phyloP scores from a whole-genome alignment of 2,329 filamentous ascomycete genomes.

The Neonectria faginata region DNA sequence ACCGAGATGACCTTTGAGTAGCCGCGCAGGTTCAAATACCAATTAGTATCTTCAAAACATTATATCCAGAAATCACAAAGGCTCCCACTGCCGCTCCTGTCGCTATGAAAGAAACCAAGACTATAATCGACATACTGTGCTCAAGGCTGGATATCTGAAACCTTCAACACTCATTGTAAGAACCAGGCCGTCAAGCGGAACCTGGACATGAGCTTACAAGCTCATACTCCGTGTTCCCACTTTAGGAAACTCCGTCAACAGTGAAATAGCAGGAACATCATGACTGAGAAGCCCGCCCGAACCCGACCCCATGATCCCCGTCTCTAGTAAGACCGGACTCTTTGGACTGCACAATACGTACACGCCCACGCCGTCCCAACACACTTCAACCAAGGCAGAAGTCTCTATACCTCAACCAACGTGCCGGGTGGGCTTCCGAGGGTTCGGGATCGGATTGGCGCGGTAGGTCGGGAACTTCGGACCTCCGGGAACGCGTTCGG shows the following conservation, averaged over 20 bases:
- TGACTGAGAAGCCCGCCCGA: neutral
- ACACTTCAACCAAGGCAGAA: neutral
- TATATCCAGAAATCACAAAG: neutral
- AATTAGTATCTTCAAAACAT: neutral
- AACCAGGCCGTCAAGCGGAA: too few species aligned
- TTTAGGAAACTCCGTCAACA: neutral
- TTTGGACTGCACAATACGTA: slow-evolving; percentile 5
- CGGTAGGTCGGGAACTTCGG: slow-evolving; percentile 50
- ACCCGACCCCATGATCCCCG: neutral
- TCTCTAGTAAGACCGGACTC: neutral
- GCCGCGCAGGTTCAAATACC: neutral
- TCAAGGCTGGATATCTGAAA: neutral
- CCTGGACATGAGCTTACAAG: neutral
- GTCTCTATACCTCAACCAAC: neutral
- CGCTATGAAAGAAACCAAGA: neutral
- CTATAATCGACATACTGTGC: neutral
- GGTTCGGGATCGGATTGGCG: slow-evolving; percentile 50
- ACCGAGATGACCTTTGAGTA: neutral
- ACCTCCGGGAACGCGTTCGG: slow-evolving; percentile 49
- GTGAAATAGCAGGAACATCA: neutral
- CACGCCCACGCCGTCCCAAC: neutral
- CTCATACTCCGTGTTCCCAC: neutral
- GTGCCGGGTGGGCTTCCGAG: slow-evolving; percentile 32
- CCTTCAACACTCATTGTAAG: neutral
- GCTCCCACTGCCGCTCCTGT: neutral